Evolutionary conservation across 2,329 filamentous ascomycete species (phyloP).

Genomic region (Arthroderma sp.): DNA sequence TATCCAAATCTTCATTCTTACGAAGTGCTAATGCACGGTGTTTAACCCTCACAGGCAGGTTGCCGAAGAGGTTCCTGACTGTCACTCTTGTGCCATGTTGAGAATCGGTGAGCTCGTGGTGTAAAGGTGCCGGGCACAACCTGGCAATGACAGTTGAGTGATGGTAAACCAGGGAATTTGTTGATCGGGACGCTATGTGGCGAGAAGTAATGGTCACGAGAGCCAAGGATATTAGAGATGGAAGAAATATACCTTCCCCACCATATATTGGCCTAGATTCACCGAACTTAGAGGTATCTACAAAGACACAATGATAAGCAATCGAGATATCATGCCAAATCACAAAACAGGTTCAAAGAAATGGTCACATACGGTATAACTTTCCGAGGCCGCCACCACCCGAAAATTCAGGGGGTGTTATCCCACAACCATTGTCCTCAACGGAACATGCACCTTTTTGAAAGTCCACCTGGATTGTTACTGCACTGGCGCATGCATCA

Average conservation of each 20-base stretch:
- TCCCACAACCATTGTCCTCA: constrained; percentile 75
- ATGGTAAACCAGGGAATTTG: constrained; percentile 54
- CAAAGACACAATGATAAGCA: background rate
- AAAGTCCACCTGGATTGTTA: constrained; percentile 63
- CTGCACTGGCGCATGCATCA: constrained; percentile 58
- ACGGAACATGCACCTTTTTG: constrained; percentile 60
- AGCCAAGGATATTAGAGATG: constrained; percentile 62
- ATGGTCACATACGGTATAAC: constrained; percentile 49
- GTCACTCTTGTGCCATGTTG: constrained; percentile 61
- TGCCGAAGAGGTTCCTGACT: constrained; percentile 73
- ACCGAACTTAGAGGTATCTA: constrained; percentile 68
- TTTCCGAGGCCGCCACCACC: constrained; percentile 57
- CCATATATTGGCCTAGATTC: constrained; percentile 43
- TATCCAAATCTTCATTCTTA: constrained; percentile 40
- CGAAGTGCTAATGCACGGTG: constrained; percentile 49
- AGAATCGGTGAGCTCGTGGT: constrained; percentile 42
- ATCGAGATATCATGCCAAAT: background rate
- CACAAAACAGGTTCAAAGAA: background rate
- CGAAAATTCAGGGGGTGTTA: constrained; percentile 59
- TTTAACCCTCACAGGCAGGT: constrained; percentile 81
- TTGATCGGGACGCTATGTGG: constrained; percentile 38
- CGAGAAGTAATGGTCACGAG: constrained; percentile 64
- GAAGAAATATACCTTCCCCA: constrained; percentile 58
- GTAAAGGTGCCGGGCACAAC: constrained; percentile 45
- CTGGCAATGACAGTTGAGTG: constrained; percentile 54